Evolutionary conservation across 805 yeast species (phyloP).

Genomic region (Teunomyces lycoperdinae): DNA sequence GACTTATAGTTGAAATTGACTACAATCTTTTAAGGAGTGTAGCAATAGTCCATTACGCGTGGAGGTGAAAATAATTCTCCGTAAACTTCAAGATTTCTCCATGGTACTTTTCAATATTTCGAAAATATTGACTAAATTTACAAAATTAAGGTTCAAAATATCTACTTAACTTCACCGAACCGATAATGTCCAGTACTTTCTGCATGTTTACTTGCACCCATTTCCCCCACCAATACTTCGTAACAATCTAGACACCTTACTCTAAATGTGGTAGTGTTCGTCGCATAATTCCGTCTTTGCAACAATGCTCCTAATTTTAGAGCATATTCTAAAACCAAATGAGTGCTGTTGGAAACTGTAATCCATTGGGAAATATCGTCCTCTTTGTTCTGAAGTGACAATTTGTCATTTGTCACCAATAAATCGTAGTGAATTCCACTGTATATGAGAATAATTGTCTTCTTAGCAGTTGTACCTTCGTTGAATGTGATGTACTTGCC

Average conservation of each 20-base stretch:
- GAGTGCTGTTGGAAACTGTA: slow-evolving; percentile 25
- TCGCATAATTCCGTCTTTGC: slow-evolving; percentile 54
- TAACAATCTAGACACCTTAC: slow-evolving; percentile 59
- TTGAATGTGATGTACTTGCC: slow-evolving; percentile 54
- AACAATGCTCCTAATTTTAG: slow-evolving; percentile 41
- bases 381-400: slow-evolving; percentile 18
- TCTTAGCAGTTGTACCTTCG: slow-evolving; percentile 29
- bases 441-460: slow-evolving; percentile 56
- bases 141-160: not conserved
- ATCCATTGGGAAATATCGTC: slow-evolving; percentile 45
- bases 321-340: slow-evolving; percentile 35
- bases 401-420: slow-evolving; percentile 22
- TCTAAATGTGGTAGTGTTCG: slow-evolving; percentile 60
- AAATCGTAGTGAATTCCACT: slow-evolving; percentile 76
- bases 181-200: slow-evolving; percentile 55
- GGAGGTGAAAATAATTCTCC: too few relatives aligned
- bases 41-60: too few relatives aligned
- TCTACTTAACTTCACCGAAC: slow-evolving; percentile 54
- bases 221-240: slow-evolving; percentile 54
- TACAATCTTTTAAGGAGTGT: too few relatives aligned
- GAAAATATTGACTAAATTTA: not conserved
- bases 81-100: not conserved
- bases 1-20: too few relatives aligned
- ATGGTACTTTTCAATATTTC: not conserved
- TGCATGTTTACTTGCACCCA: slow-evolving; percentile 64